Evolutionary conservation across 2,329 filamentous ascomycete species (phyloP).

Genomic region (Bipolaris bicolor): DNA sequence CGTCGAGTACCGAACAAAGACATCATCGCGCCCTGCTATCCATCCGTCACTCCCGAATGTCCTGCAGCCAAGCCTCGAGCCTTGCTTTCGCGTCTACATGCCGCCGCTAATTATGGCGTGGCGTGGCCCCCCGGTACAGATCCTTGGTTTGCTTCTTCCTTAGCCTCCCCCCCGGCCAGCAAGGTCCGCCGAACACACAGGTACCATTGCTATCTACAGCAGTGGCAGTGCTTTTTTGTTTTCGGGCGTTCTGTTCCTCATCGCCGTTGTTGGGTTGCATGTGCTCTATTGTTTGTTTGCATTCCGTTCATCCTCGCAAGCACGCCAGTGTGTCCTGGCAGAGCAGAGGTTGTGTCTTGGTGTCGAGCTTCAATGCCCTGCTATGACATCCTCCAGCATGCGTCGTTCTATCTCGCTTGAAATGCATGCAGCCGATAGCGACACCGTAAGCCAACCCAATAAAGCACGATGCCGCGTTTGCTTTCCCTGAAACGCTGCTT

Average conservation of each 20-base stretch:
- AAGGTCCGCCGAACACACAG: neutral
- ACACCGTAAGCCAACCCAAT: conserved; percentile 68
- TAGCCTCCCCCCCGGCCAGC: neutral
- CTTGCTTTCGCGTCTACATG: conserved; percentile 19
- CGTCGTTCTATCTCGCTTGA: conserved; percentile 36
- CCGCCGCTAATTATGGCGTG: conserved; percentile 20
- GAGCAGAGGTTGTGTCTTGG: no score
- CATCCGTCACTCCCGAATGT: conserved; percentile 14
- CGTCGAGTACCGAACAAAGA: conserved; percentile 5
- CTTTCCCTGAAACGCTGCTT: conserved; percentile 68
- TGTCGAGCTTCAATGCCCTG: conserved; percentile 16
- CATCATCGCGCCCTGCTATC: conserved; percentile 15
- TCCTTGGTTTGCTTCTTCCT: conserved; percentile 16
- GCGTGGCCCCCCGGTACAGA: conserved; percentile 14
- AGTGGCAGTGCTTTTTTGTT: neutral
- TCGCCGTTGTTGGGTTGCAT: neutral
- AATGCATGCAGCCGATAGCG: conserved; percentile 39
- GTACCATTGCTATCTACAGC: conserved; percentile 3
- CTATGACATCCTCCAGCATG: conserved; percentile 36
- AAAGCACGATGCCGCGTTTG: conserved; percentile 72
- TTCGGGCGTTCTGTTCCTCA: neutral
- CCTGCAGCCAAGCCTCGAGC: conserved; percentile 20
- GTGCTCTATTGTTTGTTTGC: neutral
- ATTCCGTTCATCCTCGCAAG: neutral
- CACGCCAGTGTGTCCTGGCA: no score